A percentile compares a stretch with the other conserved stretches of the same genome.
phyloP scores from a whole-genome alignment of 345 rosid genomes.

The Durio zibethinus region DNA sequence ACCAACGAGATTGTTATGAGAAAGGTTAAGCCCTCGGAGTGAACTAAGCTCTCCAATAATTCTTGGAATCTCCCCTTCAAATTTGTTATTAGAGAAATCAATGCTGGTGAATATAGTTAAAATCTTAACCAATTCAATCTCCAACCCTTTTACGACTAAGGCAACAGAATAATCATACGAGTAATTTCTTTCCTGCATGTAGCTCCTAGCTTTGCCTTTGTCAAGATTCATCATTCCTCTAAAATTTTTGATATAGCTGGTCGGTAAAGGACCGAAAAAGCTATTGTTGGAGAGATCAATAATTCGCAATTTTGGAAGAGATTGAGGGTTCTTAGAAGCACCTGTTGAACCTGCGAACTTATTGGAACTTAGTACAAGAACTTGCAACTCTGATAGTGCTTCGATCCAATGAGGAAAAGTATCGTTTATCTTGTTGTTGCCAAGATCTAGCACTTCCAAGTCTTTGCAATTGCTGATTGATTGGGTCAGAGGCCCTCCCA shows the following conservation, averaged over 20 bases:
- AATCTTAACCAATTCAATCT: background rate
- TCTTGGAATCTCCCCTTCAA: background rate
- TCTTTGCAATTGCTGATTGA: conserved; percentile 12
- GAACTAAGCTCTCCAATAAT: background rate
- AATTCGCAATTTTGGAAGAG: conserved; percentile 23
- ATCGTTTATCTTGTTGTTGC: conserved; percentile 14
- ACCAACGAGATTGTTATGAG: conserved; percentile 1
- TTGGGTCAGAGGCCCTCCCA: background rate
- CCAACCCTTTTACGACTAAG: background rate
- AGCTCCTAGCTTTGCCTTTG: background rate
- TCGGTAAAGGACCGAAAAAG: conserved; percentile 26
- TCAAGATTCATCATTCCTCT: background rate
- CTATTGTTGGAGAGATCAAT: conserved; percentile 26
- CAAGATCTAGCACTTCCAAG: background rate
- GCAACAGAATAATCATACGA: background rate
- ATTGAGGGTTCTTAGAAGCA: background rate
- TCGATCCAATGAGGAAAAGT: conserved; percentile 15
- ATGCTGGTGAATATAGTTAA: conserved; percentile 21
- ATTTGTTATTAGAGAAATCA: background rate
- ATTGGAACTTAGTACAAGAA: conserved; percentile 6
- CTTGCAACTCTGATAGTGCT: background rate
- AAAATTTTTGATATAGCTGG: background rate
- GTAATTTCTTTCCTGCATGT: background rate
- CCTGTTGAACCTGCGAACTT: conserved; percentile 18
- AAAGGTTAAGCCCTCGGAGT: conserved; percentile 1